Percentiles rank a stretch among this genome's conserved stretches.
Conservation (phyloP, 495 filamentous ascomycete genomes). For the Aspergillus egyptiacus region DNA sequence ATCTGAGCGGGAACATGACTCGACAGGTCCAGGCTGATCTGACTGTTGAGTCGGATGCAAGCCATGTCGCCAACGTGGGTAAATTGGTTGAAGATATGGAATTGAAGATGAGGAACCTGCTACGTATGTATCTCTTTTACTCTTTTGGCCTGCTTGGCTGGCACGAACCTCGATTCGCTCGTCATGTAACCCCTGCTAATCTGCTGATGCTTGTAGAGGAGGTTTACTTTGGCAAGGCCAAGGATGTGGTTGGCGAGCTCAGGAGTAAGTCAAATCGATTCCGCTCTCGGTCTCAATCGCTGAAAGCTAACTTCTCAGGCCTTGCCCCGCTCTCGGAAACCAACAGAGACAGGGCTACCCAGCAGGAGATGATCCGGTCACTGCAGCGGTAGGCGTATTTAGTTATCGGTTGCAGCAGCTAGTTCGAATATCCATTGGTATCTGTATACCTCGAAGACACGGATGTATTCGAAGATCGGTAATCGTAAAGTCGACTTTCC, state of each 20-base stretch:
- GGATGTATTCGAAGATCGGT: not conserved
- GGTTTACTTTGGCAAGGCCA: slow-evolving; percentile 99
- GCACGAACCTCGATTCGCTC: not conserved
- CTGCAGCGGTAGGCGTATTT: slow-evolving; percentile 34
- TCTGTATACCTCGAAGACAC: not conserved
- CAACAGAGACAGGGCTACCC: slow-evolving; percentile 77
- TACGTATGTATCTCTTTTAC: slow-evolving; percentile 55
- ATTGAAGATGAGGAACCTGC: slow-evolving; percentile 95
- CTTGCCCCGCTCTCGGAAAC: slow-evolving; percentile 78
- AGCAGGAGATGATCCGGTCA: slow-evolving; percentile 76
- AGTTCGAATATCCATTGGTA: not conserved
- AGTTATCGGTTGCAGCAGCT: not conserved
- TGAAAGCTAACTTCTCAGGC: slow-evolving; percentile 32
- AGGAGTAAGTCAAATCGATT: slow-evolving; percentile 56
- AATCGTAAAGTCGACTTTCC: not conserved
- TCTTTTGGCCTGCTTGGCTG: not conserved
- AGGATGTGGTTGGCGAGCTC: slow-evolving; percentile 97
- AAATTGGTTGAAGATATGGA: slow-evolving; percentile 98
- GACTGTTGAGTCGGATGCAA: slow-evolving; percentile 80
- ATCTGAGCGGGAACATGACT: slow-evolving; percentile 96
- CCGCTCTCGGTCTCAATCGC: not conserved
- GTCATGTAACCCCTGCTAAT: slow-evolving; percentile 14
- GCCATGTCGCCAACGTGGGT: slow-evolving; percentile 94
- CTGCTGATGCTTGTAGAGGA: slow-evolving; percentile 52
- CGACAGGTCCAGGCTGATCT: slow-evolving; percentile 89